Conservation (phyloP, 1,139 yeast genomes). For the Magnusiomyces tetraspermus region DNA sequence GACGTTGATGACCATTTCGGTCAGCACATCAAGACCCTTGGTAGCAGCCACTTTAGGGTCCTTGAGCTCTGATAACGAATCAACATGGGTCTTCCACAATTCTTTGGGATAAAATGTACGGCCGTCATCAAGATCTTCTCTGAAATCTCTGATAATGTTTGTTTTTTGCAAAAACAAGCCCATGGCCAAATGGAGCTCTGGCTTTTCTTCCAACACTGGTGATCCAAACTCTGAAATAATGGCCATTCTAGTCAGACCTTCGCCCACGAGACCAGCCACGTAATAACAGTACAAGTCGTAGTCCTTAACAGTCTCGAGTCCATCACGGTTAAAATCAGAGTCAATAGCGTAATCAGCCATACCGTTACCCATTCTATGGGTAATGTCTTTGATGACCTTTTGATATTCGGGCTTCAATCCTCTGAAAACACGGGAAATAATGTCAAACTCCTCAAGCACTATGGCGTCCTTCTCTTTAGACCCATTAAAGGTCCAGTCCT, state of each 20-base stretch:
- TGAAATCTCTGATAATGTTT: conserved; percentile 89
- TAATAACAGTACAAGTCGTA: conserved; percentile 90
- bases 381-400: conserved; percentile 65
- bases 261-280: conserved; percentile 97
- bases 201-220: conserved; percentile 42
- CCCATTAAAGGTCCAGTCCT: conserved; percentile 73
- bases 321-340: conserved; percentile 64
- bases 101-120: conserved; percentile 96
- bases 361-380: conserved; percentile 87
- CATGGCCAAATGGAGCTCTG: conserved; percentile 69
- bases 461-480: conserved; percentile 64
- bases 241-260: conserved; percentile 78
- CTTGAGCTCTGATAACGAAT: conserved; percentile 36
- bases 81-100: conserved; percentile 75
- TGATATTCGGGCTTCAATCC: conserved; percentile 67
- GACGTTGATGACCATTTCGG: conserved; percentile 74
- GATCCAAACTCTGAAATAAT: conserved; percentile 36
- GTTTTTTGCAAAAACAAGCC: conserved; percentile 92
- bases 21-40: conserved; percentile 55
- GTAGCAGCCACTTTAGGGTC: conserved; percentile 44
- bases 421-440: conserved; percentile 61
- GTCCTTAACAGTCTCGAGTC: conserved; percentile 68
- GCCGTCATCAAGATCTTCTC: conserved; percentile 86
- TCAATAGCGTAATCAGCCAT: conserved; percentile 91
- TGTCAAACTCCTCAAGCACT: conserved; percentile 69